A percentile compares a stretch with the other conserved stretches of the same genome.
Conservation (phyloP, 2,329 filamentous ascomycete genomes). For the Thermothelomyces thermophilus region DNA sequence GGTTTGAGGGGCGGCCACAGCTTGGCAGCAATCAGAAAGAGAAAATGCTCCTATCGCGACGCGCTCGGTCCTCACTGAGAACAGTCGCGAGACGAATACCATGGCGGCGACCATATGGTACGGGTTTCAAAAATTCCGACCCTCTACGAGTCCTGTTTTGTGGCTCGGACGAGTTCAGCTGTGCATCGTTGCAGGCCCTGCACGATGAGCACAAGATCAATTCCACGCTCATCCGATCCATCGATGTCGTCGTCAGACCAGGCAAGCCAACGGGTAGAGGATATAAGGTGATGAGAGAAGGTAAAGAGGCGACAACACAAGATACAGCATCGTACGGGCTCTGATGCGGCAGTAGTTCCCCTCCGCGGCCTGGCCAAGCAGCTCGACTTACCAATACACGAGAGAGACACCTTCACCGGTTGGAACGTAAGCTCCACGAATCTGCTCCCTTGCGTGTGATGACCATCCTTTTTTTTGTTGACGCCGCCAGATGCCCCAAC, state of each 20-base stretch:
- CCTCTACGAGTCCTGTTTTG: constrained; percentile 86
- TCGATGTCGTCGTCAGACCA: constrained; percentile 80
- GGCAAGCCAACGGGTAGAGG: constrained; percentile 74
- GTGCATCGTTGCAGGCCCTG: constrained; percentile 65
- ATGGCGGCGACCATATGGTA: constrained; percentile 6
- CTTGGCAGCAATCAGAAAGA: no score
- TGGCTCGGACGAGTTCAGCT: constrained; percentile 88
- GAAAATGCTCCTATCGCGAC: neutral
- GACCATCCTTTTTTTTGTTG: neutral
- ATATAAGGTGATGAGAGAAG: constrained; percentile 58
- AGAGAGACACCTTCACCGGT: constrained; percentile 72
- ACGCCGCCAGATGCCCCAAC: constrained; percentile 17
- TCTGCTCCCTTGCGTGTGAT: neutral
- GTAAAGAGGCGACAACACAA: constrained; percentile 36
- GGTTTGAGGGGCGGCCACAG: neutral
- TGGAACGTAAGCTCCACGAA: constrained; percentile 61
- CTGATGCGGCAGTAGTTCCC: constrained; percentile 52
- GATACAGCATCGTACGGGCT: neutral
- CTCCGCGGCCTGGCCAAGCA: constrained; percentile 59
- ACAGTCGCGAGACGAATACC: neutral
- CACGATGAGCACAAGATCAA: constrained; percentile 49
- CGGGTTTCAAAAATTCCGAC: constrained; percentile 31
- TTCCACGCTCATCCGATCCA: constrained; percentile 57
- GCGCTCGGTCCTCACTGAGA: neutral
- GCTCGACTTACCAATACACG: constrained; percentile 62